Conservation (phyloP, 2,329 filamentous ascomycete species). For the Fusarium setosum region DNA sequence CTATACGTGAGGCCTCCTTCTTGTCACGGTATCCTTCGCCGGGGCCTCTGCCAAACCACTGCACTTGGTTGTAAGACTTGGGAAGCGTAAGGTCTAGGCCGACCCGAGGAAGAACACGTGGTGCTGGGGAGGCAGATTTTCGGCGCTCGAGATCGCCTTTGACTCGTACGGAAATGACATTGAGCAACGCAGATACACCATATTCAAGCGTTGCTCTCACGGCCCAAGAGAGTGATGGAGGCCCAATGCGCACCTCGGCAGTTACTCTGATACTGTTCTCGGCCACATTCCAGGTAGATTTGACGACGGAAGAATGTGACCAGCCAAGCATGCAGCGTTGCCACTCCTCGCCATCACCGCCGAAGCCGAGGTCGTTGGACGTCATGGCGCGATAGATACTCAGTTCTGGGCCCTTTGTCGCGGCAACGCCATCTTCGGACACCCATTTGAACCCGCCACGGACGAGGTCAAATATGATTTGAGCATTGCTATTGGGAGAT, state of each 20-base stretch:
- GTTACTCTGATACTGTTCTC: neutral
- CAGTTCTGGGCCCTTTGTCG: neutral
- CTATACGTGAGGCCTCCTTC: neutral
- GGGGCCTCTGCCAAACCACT: neutral
- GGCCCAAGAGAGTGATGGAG: neutral
- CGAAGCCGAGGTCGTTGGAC: neutral
- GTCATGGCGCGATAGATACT: neutral
- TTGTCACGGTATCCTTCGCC: neutral
- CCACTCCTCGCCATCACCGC: neutral
- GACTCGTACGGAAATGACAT: neutral
- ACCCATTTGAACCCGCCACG: neutral
- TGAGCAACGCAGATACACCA: neutral
- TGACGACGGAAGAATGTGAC: neutral
- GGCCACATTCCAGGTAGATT: neutral
- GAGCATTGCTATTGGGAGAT: neutral
- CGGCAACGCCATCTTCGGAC: neutral
- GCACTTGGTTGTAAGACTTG: neutral
- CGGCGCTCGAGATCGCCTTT: neutral
- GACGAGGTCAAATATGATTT: neutral
- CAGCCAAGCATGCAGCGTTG: neutral
- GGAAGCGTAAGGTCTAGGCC: neutral
- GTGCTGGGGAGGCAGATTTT: neutral
- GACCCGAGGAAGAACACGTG: neutral
- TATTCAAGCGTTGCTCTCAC: neutral
- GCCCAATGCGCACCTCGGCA: neutral